Evolutionary conservation across 2,329 filamentous ascomycete species (phyloP).

Genomic region (Paracamarosporium sp.): DNA sequence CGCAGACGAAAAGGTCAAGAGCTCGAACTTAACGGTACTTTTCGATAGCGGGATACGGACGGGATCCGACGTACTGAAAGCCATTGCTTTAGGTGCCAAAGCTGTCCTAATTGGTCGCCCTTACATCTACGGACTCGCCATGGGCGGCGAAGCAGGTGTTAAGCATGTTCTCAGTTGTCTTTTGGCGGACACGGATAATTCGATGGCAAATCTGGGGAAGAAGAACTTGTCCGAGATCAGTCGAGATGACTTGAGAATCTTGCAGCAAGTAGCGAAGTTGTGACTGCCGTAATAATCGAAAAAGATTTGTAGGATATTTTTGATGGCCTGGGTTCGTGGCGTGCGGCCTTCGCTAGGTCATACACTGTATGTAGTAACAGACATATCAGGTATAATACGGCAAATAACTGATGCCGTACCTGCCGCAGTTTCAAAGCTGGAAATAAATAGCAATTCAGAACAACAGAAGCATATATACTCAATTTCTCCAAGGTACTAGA

Average conservation of each 20-base stretch:
- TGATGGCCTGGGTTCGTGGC: too few species aligned
- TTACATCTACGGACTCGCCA: slow-evolving; percentile 46
- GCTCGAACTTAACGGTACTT: slow-evolving; percentile 37
- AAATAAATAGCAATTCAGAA: too few species aligned
- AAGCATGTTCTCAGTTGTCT: slow-evolving; percentile 45
- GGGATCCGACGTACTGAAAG: slow-evolving; percentile 46
- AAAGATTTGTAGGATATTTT: too few species aligned
- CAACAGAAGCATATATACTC: too few species aligned
- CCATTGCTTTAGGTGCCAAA: slow-evolving; percentile 45
- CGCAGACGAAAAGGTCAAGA: slow-evolving; percentile 38
- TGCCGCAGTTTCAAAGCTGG: too few species aligned
- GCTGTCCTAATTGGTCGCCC: slow-evolving; percentile 44
- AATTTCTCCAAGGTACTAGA: too few species aligned
- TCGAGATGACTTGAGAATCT: slow-evolving; percentile 34
- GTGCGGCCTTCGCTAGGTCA: too few species aligned
- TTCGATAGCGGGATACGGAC: slow-evolving; percentile 47
- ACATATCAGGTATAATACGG: too few species aligned
- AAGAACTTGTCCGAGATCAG: slow-evolving; percentile 34
- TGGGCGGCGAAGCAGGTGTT: slow-evolving; percentile 46
- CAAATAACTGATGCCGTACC: too few species aligned
- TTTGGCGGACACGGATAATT: slow-evolving; percentile 42
- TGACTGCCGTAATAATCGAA: slow-evolving; percentile 12
- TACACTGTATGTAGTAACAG: too few species aligned
- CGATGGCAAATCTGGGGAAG: slow-evolving; percentile 42
- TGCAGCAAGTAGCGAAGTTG: slow-evolving; percentile 34